Conservation (phyloP, 2,329 filamentous ascomycete species). For the Diaporthe citriasiana region DNA sequence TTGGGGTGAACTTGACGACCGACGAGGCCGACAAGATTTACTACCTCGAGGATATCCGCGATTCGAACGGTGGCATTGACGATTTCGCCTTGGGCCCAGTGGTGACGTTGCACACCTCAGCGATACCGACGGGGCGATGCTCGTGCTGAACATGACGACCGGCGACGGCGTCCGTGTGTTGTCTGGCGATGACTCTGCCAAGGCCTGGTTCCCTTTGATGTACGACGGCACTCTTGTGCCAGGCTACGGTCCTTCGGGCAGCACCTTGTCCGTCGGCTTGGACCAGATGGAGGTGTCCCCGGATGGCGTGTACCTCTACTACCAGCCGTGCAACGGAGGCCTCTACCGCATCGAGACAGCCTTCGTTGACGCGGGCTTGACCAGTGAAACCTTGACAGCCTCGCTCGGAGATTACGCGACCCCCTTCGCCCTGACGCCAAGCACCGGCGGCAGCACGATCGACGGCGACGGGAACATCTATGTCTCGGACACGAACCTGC, state of each 20-base stretch:
- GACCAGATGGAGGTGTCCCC: conserved; percentile 58
- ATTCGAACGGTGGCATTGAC: conserved; percentile 50
- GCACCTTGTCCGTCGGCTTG: conserved; percentile 45
- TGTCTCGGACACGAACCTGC: conserved; percentile 3
- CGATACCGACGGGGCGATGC: conserved; percentile 4
- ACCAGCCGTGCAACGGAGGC: conserved; percentile 53
- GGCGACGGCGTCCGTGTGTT: conserved; percentile 21
- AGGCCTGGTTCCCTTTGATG: conserved; percentile 22
- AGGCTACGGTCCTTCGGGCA: neutral
- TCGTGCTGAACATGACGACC: conserved; percentile 18
- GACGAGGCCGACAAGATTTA: conserved; percentile 52
- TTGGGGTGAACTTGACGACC: conserved; percentile 51
- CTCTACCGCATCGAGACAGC: conserved; percentile 52
- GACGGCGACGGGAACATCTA: conserved; percentile 28
- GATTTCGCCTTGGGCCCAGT: conserved; percentile 53
- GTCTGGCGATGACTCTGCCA: conserved; percentile 41
- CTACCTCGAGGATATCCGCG: conserved; percentile 51
- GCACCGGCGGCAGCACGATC: conserved; percentile 26
- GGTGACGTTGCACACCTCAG: conserved; percentile 49
- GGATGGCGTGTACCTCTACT: conserved; percentile 54
- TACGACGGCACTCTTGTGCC: conserved; percentile 23
- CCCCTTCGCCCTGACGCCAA: conserved; percentile 18
- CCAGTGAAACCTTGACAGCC: conserved; percentile 50
- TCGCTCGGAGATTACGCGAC: conserved; percentile 42
- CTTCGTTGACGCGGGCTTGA: conserved; percentile 51